Base-by-base conservation (phyloP, 352 stramenopile species). In the Thalassiosira mediterranea region DNA sequence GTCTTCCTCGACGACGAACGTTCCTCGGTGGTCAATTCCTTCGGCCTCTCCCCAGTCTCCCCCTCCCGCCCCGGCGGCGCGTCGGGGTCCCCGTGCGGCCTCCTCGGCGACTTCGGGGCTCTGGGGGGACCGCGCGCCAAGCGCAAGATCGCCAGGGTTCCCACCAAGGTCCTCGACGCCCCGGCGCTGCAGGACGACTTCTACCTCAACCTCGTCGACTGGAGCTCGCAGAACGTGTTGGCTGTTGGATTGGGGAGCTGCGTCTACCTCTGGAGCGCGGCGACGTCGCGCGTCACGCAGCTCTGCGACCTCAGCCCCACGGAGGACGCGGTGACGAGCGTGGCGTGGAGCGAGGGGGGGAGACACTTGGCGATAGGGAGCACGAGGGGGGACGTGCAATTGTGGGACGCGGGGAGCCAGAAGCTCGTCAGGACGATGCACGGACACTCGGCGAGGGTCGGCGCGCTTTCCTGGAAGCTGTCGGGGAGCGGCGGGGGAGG, bases 201-300 rank as follows among this genome's bases (percentile, higher is more conserved):
- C 81, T 99, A 99, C 74, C 79, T 99, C 8, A 98, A 98, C 76
- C 87, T 99, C 0, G 95, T 99, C 5, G 96, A 98, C 79, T 99
- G 97, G 97, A 98, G 94, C 0, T 90, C 94, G 0, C 87, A 92
- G 8, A 98, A 99, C 72, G 92, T 98, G 5, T 84, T 99, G 10
- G 95, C 96, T 0, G 96, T 98, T 23, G 97, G 94, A 13, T 89
- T 98, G 4, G 37, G 37, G 96, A 64, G 17, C 34, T 64, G 56
- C 46, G 56, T 64, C 3, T 64, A 56, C 34, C n/a, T 64, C 4
- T 64, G 56, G 56, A 56, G 56, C 34, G 56, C 56, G 0, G n/a
- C 32, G 2, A 64, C 56, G 3, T 46, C 21, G 4, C 38, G 46
- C 28, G 56, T 64, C 15, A 64, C 56, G n/a, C 31, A 64, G 34